Evolutionary conservation across 768 basidiomycete species (phyloP), one percentile per base, ranked within the genome.

Genomic region (Dioszegia hungarica): DNA sequence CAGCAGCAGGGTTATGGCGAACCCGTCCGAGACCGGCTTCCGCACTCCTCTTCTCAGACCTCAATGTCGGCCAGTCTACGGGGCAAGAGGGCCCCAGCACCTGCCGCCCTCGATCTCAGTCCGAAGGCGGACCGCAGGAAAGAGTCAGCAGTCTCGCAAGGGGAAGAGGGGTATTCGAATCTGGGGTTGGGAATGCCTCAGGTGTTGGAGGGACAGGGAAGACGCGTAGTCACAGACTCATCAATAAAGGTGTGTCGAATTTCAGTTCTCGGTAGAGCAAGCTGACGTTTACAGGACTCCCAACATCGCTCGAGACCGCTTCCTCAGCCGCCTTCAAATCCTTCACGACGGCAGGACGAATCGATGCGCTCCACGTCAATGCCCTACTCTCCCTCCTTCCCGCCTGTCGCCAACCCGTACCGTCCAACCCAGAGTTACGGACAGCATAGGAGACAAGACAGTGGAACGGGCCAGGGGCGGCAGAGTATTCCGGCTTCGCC

Each of bases 71-170:
- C 64, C 8, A 62, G 55, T 14, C 12, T 63, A n/a, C 34, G 59
- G 22, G 64, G 70, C 6, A 54, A 47, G 24, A 60, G 70, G 36
- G 70, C 70, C 29, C 67, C 70, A 17, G 70, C 67, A 6, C 70
- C 70, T 34, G 67, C 70, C 31, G 67, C 70, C 3, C 44, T 72
- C 25, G 64, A 68, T 50, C 59, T 72, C 14, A 68, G 67, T 46
- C 70, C 69, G 12, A 37, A 59, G n/a, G 27, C 44, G 5, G 68
- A 70, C 27, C 10, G 57, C 29, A 43, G 54, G 43, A 39, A 38
- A 33, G 49, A 64, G 24, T 39, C 38, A 17, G 44, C 46, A 10
- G 51, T 25, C 2, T 43, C 22, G 34, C 37, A 44, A 14, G 33
- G 37, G 10, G 38, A 34, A 15, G 43, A 54, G n/a, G 25, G 44